Evolutionary conservation across 371 early-diverging fungal species (phyloP), one percentile per base, ranked within the genome.

Genomic region (Rhizopus sp.): DNA sequence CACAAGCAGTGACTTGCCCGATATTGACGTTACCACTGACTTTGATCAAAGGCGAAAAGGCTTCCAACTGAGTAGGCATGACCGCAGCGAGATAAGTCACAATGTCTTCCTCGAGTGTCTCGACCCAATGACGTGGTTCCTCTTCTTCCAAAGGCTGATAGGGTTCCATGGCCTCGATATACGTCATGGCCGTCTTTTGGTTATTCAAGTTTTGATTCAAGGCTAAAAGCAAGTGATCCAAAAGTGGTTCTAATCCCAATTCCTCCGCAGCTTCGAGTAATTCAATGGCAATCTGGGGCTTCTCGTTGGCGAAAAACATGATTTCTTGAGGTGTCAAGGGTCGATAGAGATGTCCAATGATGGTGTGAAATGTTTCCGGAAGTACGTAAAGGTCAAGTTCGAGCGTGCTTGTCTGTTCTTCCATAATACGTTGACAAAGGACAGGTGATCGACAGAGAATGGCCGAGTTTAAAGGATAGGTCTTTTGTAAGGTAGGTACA

Each of bases 391-490:
- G 51, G 54, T 73, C 71, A 37, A 71, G 50, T 48, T 71, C 63
- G 34, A 69, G 49, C 15, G 50, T 53, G 31, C 48, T 55, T 7
- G 61, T 55, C 16, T 68, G 68, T 17, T 58, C 65, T 29, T 65
- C 63, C 40, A 50, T 59, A 5, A 76, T 64, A 41, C 62, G 73
- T 33, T 71, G 73, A 39, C 53, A 61, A 15, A 77, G 65, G 4
- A 61, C 60, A 16, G 77, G 72, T 15, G 77, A 77, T 38, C 73
- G 69, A 8, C 68, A 64, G 3, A 77, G 62, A 15, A 73, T 61
- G n/a, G 59, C 57, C 1, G 62, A 61, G 41, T 67, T 71, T 10
- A 73, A 50, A 5, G 73, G 60, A 49, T 57, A 77, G 0, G 59
- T 41, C 40, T 77, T 73, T 31, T 66, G 66, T 9, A 76, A 29